Conservation (phyloP, 2,329 filamentous ascomycete genomes). For the Lasiodiplodia sp. region DNA sequence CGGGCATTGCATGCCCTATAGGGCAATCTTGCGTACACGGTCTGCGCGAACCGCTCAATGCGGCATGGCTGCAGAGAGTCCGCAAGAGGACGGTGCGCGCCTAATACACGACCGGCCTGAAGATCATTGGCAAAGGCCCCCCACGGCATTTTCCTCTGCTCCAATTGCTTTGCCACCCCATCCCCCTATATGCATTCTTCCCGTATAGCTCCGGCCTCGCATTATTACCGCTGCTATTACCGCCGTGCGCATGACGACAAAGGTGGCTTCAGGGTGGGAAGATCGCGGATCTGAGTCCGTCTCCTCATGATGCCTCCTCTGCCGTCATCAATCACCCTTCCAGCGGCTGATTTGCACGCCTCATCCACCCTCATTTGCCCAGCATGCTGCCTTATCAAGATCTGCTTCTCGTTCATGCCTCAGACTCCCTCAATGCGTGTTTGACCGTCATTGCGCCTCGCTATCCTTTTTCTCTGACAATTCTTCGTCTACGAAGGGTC, state of each 20-base stretch:
- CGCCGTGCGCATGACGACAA: slow-evolving; percentile 13
- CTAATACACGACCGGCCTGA: slow-evolving; percentile 22
- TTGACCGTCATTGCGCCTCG: neutral
- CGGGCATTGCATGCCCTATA: slow-evolving; percentile 23
- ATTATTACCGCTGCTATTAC: slow-evolving; percentile 22
- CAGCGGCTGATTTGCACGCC: neutral
- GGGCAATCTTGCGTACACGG: slow-evolving; percentile 11
- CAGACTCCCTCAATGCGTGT: neutral
- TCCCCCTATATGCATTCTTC: slow-evolving; percentile 11
- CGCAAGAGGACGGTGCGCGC: slow-evolving; percentile 17
- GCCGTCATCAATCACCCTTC: slow-evolving; percentile 14
- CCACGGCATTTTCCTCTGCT: slow-evolving; percentile 20
- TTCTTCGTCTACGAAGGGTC: neutral
- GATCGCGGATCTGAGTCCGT: slow-evolving; percentile 10
- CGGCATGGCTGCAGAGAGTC: neutral
- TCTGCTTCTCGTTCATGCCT: slow-evolving; percentile 7
- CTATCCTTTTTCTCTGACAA: slow-evolving; percentile 1
- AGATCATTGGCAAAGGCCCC: slow-evolving; percentile 18
- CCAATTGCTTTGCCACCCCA: neutral
- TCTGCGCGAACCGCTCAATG: slow-evolving; percentile 4
- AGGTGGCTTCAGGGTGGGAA: slow-evolving; percentile 22
- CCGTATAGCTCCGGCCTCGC: slow-evolving; percentile 11
- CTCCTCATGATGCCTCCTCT: neutral
- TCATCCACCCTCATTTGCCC: neutral
- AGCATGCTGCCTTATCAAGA: slow-evolving; percentile 1